Evolutionary conservation across 1,139 yeast species (phyloP).

Genomic region (Lodderomyces beijingensis): DNA sequence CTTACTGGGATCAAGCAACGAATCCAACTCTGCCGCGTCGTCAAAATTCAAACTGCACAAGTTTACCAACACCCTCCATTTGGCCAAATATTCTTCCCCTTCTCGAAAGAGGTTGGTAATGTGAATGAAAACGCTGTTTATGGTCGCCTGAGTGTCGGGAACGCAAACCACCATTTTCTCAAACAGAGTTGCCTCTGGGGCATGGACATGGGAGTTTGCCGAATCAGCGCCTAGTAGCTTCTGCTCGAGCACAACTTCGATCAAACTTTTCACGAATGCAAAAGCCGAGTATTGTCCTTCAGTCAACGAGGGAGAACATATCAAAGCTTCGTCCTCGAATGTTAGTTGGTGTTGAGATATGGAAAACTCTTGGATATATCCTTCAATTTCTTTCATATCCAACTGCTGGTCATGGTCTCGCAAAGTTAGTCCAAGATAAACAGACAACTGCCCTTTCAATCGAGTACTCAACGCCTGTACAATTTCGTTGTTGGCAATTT

Average conservation of each 20-base stretch:
- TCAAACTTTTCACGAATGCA: constrained; percentile 12
- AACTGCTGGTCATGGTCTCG: background rate
- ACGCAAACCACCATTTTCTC: background rate
- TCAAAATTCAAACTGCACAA: constrained; percentile 49
- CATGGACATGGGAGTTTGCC: no score
- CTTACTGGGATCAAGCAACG: constrained; percentile 18
- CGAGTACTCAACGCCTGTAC: constrained; percentile 24
- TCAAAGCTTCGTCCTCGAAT: constrained; percentile 41
- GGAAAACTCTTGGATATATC: constrained; percentile 6
- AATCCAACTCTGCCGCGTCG: constrained; percentile 20
- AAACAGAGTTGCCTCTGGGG: no score
- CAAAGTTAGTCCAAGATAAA: constrained; percentile 3
- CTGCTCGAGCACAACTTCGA: constrained; percentile 15
- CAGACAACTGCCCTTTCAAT: constrained; percentile 12
- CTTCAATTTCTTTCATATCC: no score
- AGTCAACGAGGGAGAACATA: constrained; percentile 28
- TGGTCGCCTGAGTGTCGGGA: constrained; percentile 1
- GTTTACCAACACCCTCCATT: constrained; percentile 56
- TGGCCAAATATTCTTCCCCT: constrained; percentile 32
- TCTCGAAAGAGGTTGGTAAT: constrained; percentile 20
- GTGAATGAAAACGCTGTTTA: constrained; percentile 10
- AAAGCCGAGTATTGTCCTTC: constrained; percentile 17
- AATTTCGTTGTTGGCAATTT: constrained; percentile 37
- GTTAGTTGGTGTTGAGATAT: constrained; percentile 29
- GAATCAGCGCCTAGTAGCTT: background rate